Percentiles rank a stretch among this genome's conserved stretches.
Evolutionary conservation across 345 rosid species (phyloP).

Genomic region (Eucalyptus melliodora): DNA sequence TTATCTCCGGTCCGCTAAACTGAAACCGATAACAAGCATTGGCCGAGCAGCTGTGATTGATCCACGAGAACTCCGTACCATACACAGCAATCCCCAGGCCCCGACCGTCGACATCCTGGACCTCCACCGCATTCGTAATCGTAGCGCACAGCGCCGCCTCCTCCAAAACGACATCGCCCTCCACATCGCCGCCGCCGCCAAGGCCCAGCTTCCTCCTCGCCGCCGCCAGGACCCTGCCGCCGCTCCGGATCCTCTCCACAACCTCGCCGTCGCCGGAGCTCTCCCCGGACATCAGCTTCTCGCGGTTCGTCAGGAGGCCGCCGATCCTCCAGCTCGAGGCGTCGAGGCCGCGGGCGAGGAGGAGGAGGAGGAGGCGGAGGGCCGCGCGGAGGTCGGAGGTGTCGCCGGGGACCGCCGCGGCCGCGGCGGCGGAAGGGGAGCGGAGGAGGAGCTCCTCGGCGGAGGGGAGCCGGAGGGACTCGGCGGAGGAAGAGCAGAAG

Average conservation of each 20-base stretch:
- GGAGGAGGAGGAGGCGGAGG: slow-evolving; percentile 47
- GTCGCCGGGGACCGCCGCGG: background rate
- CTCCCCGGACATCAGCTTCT: slow-evolving; percentile 3
- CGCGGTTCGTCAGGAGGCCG: slow-evolving; percentile 53
- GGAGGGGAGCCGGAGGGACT: slow-evolving; percentile 20
- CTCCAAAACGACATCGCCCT: slow-evolving; percentile 6
- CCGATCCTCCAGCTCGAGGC: slow-evolving; percentile 5
- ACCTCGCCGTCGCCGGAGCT: slow-evolving; percentile 9
- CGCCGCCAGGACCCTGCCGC: slow-evolving; percentile 22
- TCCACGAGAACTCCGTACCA: slow-evolving; percentile 58
- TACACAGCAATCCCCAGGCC: slow-evolving; percentile 56
- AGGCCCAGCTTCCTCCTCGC: background rate
- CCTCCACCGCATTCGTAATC: slow-evolving; percentile 79
- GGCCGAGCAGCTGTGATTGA: slow-evolving; percentile 86
- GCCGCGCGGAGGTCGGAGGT: slow-evolving; percentile 49
- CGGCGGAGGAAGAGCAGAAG: background rate
- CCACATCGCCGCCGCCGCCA: background rate
- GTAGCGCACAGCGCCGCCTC: slow-evolving; percentile 51
- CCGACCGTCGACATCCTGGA: slow-evolving; percentile 42
- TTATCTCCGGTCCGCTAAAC: slow-evolving; percentile 9
- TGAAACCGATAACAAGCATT: slow-evolving; percentile 65
- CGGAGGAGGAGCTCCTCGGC: slow-evolving; percentile 2
- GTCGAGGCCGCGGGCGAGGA: slow-evolving; percentile 9
- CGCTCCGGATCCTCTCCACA: slow-evolving; percentile 17
- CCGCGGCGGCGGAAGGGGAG: background rate